Conservation (phyloP, 805 yeast genomes). For the Barnettozyma populi region DNA sequence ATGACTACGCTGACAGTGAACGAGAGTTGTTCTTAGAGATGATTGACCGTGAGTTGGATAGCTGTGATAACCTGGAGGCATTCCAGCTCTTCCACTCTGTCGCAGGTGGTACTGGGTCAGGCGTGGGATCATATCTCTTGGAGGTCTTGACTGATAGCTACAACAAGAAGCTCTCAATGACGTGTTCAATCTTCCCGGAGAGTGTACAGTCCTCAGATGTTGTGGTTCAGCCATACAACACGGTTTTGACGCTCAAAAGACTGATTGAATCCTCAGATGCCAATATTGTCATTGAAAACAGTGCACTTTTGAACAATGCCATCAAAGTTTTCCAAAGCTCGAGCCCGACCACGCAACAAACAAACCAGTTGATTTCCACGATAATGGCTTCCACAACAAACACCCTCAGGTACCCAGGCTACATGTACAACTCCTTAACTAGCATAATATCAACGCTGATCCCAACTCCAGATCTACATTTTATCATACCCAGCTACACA, state of each 20-base stretch:
- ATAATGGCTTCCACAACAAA: constrained; percentile 82
- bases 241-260: constrained; percentile 74
- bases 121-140: constrained; percentile 78
- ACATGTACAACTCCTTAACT: constrained; percentile 81
- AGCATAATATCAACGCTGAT: constrained; percentile 76
- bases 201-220: constrained; percentile 82
- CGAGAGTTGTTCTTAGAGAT: constrained; percentile 74
- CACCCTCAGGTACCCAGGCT: constrained; percentile 85
- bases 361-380: constrained; percentile 81
- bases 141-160: constrained; percentile 78
- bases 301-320: constrained; percentile 72
- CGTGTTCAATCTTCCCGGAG: constrained; percentile 83
- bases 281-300: constrained; percentile 86
- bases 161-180: constrained; percentile 75
- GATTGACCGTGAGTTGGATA: constrained; percentile 85
- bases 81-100: constrained; percentile 91
- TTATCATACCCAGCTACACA: constrained; percentile 64
- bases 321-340: constrained; percentile 50
- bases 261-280: constrained; percentile 83
- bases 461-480: constrained; percentile 82
- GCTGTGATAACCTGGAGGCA: constrained; percentile 83
- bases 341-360: constrained; percentile 58
- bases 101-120: constrained; percentile 99
- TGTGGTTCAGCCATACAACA: constrained; percentile 97
- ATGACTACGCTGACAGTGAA: constrained; percentile 61